Percentiles rank a stretch among this genome's conserved stretches.
Evolutionary conservation across 2,329 filamentous ascomycete species (phyloP).

Genomic region (Ceratocystis cacaofunesta): DNA sequence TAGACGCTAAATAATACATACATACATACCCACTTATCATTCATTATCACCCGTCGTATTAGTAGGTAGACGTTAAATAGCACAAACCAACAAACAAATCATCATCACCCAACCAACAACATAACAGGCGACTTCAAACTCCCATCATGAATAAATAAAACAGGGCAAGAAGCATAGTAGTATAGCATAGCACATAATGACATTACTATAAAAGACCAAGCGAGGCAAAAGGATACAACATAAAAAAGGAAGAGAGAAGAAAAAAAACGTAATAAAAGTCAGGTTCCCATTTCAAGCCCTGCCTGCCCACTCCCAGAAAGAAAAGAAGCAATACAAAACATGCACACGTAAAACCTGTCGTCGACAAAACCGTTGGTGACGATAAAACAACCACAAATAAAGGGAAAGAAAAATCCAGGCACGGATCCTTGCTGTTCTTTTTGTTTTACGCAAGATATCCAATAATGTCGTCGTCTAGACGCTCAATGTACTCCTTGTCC

Average conservation of each 20-base stretch:
- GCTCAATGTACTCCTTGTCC: conserved; percentile 97
- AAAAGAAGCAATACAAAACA: neutral
- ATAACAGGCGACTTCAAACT: neutral
- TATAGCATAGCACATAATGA: neutral
- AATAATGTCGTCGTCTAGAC: conserved; percentile 83
- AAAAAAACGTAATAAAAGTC: neutral
- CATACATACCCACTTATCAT: neutral
- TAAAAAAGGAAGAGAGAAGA: neutral
- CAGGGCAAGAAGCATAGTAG: neutral
- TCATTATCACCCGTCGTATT: neutral
- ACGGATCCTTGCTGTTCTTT: neutral
- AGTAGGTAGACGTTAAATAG: no score
- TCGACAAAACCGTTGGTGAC: neutral
- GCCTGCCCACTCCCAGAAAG: neutral
- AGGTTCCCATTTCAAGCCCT: neutral
- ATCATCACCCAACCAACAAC: neutral
- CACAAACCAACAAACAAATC: no score
- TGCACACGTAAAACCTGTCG: no score
- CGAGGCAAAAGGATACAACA: neutral
- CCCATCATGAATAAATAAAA: neutral
- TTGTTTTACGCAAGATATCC: conserved; percentile 69
- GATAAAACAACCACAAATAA: neutral
- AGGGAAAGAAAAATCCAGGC: no score
- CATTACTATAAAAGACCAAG: neutral
- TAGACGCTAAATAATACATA: no score